These are phyloP conservation scores for Cephalotrichum gorgonifer DNA, from an alignment of 2,329 filamentous ascomycete genomes.

Conservation along the genomic window DNA sequence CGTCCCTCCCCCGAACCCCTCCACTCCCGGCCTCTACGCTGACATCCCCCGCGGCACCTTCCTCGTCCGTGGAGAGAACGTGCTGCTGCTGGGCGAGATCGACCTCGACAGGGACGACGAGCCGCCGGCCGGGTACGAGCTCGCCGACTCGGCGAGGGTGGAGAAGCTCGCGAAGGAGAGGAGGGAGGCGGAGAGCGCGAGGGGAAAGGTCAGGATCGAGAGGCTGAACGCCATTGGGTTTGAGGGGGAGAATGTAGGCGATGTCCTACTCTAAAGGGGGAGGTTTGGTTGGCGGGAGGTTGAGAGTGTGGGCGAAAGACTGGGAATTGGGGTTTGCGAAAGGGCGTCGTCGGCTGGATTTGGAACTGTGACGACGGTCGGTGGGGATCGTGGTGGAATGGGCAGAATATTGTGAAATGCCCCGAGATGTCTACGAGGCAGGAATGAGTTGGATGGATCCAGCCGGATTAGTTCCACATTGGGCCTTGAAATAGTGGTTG, in stretches of 20 bases:
- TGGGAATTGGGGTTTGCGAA: background rate
- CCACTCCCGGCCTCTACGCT: slow-evolving; percentile 52
- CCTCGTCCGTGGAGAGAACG: slow-evolving; percentile 90
- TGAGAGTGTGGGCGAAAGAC: background rate
- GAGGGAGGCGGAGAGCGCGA: slow-evolving; percentile 56
- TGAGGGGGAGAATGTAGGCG: slow-evolving; percentile 73
- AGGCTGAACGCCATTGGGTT: slow-evolving; percentile 73
- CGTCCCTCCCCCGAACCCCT: slow-evolving; percentile 34
- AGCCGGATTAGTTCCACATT: too few species aligned
- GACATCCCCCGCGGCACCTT: slow-evolving; percentile 82
- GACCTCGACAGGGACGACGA: slow-evolving; percentile 95
- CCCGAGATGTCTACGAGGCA: slow-evolving; percentile 7
- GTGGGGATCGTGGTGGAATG: background rate
- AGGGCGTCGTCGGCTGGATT: background rate
- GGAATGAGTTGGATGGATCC: too few species aligned
- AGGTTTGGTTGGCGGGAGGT: background rate
- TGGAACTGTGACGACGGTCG: background rate
- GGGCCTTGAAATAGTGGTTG: too few species aligned
- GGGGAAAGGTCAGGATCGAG: slow-evolving; percentile 61
- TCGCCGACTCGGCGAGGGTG: slow-evolving; percentile 58
- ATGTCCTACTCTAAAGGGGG: slow-evolving; percentile 51
- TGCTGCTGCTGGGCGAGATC: slow-evolving; percentile 90
- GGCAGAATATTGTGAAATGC: slow-evolving; percentile 60
- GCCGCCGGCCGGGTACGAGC: slow-evolving; percentile 56
- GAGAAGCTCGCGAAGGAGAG: slow-evolving; percentile 63